phyloP scores from a whole-genome alignment of 1,284 basidiomycete genomes.

The Afroboletus lepidellus region DNA sequence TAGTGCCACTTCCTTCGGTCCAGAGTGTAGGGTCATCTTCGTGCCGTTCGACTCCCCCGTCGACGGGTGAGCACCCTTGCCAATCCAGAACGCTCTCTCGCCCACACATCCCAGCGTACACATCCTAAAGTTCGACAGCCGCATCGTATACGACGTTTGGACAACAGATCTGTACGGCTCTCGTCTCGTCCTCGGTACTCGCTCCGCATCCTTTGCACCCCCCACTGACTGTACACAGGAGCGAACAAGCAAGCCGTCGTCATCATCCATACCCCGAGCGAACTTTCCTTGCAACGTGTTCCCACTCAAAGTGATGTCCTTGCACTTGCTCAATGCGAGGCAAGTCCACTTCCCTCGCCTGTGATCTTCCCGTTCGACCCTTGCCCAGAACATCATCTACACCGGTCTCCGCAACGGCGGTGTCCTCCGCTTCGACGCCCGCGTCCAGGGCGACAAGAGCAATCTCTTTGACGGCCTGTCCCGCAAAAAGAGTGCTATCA shows the following conservation, averaged over 20 bases:
- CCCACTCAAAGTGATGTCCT: slow-evolving; percentile 63
- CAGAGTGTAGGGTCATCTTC: slow-evolving; percentile 28
- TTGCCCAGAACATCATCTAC: slow-evolving; percentile 53
- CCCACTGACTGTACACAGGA: slow-evolving; percentile 38
- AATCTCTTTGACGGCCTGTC: slow-evolving; percentile 43
- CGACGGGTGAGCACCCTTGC: slow-evolving; percentile 13
- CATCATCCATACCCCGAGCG: slow-evolving; percentile 48
- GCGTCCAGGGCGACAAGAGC: slow-evolving; percentile 37
- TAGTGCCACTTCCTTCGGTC: slow-evolving; percentile 36
- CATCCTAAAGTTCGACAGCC: slow-evolving; percentile 17
- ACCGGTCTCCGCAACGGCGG: slow-evolving; percentile 62
- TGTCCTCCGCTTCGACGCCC: slow-evolving; percentile 60
- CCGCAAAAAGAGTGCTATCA: slow-evolving; percentile 44
- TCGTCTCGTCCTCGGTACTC: slow-evolving; percentile 54
- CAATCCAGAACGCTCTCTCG: slow-evolving; percentile 21
- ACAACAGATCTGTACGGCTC: slow-evolving; percentile 48
- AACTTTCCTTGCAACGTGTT: slow-evolving; percentile 35
- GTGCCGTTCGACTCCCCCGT: slow-evolving; percentile 20
- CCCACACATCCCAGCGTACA: slow-evolving; percentile 29
- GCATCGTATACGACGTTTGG: slow-evolving; percentile 54
- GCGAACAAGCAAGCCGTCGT: slow-evolving; percentile 49
- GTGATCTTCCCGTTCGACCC: background rate
- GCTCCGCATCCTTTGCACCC: background rate
- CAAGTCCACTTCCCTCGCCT: slow-evolving; percentile 10
- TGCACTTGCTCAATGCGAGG: slow-evolving; percentile 49